Conservation (phyloP, 192 early-diverging fungal genomes). For the Pilaira anomala region DNA sequence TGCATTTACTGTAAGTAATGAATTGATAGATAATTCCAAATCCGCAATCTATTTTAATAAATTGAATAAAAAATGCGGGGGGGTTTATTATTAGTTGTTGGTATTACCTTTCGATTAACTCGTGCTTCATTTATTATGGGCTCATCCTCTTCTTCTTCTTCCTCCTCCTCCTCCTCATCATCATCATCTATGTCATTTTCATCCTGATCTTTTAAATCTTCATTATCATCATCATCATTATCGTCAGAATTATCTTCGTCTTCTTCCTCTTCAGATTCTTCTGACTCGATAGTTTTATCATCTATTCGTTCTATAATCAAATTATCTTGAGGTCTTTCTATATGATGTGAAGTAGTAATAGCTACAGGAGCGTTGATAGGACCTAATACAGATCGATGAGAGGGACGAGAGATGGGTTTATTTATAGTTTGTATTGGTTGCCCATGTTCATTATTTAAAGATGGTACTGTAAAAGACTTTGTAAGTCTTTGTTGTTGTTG, state of each 20-base stretch:
- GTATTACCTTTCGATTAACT: slow-evolving; percentile 22
- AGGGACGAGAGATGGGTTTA: neutral
- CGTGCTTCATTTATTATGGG: slow-evolving; percentile 15
- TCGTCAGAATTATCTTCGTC: neutral
- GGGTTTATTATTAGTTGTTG: neutral
- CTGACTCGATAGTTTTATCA: neutral
- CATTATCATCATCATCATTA: neutral
- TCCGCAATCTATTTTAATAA: slow-evolving; percentile 40
- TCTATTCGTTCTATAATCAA: neutral
- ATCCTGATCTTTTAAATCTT: neutral
- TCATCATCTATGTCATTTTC: neutral
- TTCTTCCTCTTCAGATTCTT: neutral
- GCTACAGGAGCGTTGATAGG: neutral
- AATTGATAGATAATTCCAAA: slow-evolving; percentile 55
- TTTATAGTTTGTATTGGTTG: neutral
- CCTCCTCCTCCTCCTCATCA: neutral
- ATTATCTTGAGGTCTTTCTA: neutral
- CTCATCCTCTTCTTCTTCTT: slow-evolving; percentile 10
- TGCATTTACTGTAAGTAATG: slow-evolving; percentile 46
- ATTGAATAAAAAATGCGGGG: neutral
- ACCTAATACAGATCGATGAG: slow-evolving; percentile 5
- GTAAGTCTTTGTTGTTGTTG: neutral
- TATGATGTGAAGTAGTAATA: neutral
- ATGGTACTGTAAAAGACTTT: neutral
- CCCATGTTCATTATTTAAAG: neutral